These are phyloP conservation scores for Agaricus sinodeliciosus DNA, from an alignment of 768 basidiomycete species.

Conservation along the genomic window DNA sequence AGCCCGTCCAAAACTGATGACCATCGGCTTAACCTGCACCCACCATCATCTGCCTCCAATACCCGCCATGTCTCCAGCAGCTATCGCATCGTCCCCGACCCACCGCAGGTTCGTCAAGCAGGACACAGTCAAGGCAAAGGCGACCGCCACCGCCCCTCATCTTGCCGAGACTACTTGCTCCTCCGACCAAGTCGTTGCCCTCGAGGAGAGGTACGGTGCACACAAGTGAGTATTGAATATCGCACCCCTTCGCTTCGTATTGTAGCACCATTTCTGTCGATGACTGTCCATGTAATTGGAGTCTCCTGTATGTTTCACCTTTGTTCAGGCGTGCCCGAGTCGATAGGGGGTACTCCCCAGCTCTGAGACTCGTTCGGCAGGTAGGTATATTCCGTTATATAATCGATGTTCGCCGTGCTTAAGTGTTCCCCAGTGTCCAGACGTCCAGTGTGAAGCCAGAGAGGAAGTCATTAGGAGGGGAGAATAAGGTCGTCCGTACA, in stretches of 20 bases:
- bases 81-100: conserved; percentile 1
- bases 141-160: conserved; percentile 5
- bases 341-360: not conserved
- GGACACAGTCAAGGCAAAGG: conserved; percentile 9
- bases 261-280: not conserved
- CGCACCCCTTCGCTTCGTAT: not conserved
- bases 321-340: conserved; percentile 1
- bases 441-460: conserved; percentile 2
- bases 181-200: conserved; percentile 49
- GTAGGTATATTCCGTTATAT: not conserved
- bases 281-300: not conserved
- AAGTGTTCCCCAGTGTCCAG: not conserved
- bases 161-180: conserved; percentile 1
- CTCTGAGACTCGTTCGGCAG: conserved; percentile 4
- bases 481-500: conserved; percentile 5
- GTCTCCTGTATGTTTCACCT: conserved; percentile 4
- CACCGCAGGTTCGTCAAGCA: conserved; percentile 10
- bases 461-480: not conserved
- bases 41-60: not conserved
- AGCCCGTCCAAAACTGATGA: conserved; percentile 5
- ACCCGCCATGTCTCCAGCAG: conserved; percentile 7
- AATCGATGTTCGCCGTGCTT: not conserved
- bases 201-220: conserved; percentile 79
- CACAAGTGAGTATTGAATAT: conserved; percentile 76
- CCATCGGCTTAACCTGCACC: not conserved